Percentiles rank a stretch among this genome's conserved stretches.
Conservation (phyloP, 2,329 filamentous ascomycete genomes). For the Botrytis galanthina region DNA sequence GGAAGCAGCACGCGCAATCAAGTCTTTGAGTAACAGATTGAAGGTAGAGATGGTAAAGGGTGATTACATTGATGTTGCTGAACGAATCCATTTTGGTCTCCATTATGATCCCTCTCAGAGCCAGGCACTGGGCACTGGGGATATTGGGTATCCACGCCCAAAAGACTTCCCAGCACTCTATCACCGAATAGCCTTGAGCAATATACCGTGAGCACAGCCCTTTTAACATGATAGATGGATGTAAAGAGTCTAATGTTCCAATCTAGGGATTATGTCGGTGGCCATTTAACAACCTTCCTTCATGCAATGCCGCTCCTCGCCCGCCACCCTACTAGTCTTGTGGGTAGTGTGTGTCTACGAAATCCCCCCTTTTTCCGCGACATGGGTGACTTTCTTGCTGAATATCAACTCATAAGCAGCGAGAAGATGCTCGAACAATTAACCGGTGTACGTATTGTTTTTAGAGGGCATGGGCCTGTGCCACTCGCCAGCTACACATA, state of each 20-base stretch:
- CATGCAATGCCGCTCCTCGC: not conserved
- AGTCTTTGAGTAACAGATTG: slow-evolving; percentile 19
- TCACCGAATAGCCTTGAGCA: not conserved
- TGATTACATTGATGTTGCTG: slow-evolving; percentile 26
- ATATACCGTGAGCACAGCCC: not conserved
- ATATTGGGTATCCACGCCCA: not conserved
- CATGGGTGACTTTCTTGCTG: not conserved
- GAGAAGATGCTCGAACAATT: not conserved
- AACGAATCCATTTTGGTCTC: slow-evolving; percentile 24
- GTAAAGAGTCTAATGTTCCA: not conserved
- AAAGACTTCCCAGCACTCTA: not conserved
- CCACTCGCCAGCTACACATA: not conserved
- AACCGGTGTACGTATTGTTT: not conserved
- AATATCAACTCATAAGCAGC: not conserved
- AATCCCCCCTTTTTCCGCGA: not conserved
- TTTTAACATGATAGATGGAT: not conserved
- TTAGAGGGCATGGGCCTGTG: not conserved
- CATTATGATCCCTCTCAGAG: not conserved
- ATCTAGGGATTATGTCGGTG: not conserved
- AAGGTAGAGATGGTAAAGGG: slow-evolving; percentile 23
- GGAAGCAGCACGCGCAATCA: slow-evolving; percentile 20
- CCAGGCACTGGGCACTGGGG: not conserved
- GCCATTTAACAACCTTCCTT: not conserved
- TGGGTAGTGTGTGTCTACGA: not conserved
- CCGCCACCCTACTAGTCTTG: not conserved